Conservation (phyloP, 495 filamentous ascomycete species). For the Cercophora newfieldiana region DNA sequence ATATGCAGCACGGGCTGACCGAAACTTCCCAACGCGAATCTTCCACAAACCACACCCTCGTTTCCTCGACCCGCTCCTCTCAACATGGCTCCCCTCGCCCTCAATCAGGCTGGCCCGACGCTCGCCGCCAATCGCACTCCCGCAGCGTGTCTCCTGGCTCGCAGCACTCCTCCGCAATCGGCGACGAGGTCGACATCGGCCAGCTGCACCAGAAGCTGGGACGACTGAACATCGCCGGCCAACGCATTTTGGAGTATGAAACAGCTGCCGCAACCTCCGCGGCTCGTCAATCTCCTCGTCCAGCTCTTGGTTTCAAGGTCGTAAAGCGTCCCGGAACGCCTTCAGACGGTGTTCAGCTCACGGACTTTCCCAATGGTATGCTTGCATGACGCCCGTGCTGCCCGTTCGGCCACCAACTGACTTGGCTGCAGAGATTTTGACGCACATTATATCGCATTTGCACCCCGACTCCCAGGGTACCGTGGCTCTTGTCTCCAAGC, state of each 20-base stretch:
- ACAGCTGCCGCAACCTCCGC: slow-evolving; percentile 51
- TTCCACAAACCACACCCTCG: slow-evolving; percentile 42
- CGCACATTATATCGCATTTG: slow-evolving; percentile 87
- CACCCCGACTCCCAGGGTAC: slow-evolving; percentile 74
- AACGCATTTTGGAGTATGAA: slow-evolving; percentile 74
- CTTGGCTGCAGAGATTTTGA: slow-evolving; percentile 71
- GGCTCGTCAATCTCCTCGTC: slow-evolving; percentile 47
- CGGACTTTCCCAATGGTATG: slow-evolving; percentile 80
- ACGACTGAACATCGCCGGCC: slow-evolving; percentile 52
- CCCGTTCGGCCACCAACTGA: slow-evolving; percentile 17
- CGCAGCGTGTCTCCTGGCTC: slow-evolving; percentile 34
- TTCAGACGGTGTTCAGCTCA: slow-evolving; percentile 53
- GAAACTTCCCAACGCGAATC: slow-evolving; percentile 58
- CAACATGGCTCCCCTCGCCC: slow-evolving; percentile 77
- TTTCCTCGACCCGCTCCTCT: slow-evolving; percentile 44
- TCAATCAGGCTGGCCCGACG: slow-evolving; percentile 40
- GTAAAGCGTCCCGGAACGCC: slow-evolving; percentile 49
- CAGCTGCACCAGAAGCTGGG: slow-evolving; percentile 41
- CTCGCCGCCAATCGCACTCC: slow-evolving; percentile 32
- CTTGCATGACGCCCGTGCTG: slow-evolving; percentile 14
- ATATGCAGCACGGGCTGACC: slow-evolving; percentile 86
- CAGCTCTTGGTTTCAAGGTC: slow-evolving; percentile 61
- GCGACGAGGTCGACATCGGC: slow-evolving; percentile 33
- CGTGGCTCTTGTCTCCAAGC: slow-evolving; percentile 78
- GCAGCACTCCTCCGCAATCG: slow-evolving; percentile 21